Percentiles rank a stretch among this genome's conserved stretches.
Evolutionary conservation across 2,329 filamentous ascomycete species (phyloP).

Genomic region (Chaetothyriales sp.): DNA sequence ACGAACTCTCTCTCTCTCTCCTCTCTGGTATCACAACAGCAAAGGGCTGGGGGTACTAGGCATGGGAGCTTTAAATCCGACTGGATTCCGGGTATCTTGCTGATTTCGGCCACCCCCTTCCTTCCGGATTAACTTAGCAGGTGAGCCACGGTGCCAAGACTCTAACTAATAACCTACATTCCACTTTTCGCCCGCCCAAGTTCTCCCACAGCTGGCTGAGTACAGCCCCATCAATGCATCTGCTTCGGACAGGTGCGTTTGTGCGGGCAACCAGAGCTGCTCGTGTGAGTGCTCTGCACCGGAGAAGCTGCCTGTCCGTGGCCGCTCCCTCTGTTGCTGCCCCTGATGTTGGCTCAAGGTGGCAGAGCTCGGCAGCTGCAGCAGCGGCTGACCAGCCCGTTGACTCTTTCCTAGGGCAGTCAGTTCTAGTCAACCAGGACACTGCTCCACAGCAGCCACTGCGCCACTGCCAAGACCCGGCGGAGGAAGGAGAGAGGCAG

Average conservation of each 20-base stretch:
- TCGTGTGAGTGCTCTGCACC: slow-evolving; percentile 3
- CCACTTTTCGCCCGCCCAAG: background rate
- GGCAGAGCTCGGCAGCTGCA: slow-evolving; percentile 7
- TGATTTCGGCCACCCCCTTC: too few relatives aligned
- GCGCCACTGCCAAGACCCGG: slow-evolving; percentile 8
- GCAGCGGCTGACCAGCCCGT: slow-evolving; percentile 12
- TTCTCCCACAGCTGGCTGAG: background rate
- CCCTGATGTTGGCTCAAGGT: slow-evolving; percentile 6
- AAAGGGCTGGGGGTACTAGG: too few relatives aligned
- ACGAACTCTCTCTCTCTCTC: too few relatives aligned
- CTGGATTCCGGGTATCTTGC: too few relatives aligned
- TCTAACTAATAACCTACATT: background rate
- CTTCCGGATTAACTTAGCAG: too few relatives aligned
- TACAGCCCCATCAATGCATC: slow-evolving; percentile 8
- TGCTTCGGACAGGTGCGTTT: slow-evolving; percentile 15
- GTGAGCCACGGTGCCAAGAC: background rate
- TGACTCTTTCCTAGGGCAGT: slow-evolving; percentile 2
- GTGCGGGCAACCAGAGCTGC: slow-evolving; percentile 12
- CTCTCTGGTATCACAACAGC: too few relatives aligned
- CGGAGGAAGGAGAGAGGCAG: slow-evolving; percentile 1
- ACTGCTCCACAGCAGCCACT: slow-evolving; percentile 3
- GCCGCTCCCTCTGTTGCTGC: slow-evolving; percentile 1
- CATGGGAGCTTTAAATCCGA: too few relatives aligned
- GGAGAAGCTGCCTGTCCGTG: background rate
- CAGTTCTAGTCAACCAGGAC: background rate